Base-by-base conservation (phyloP, 164 flowering plant species). In the Chimonanthus praecox region DNA sequence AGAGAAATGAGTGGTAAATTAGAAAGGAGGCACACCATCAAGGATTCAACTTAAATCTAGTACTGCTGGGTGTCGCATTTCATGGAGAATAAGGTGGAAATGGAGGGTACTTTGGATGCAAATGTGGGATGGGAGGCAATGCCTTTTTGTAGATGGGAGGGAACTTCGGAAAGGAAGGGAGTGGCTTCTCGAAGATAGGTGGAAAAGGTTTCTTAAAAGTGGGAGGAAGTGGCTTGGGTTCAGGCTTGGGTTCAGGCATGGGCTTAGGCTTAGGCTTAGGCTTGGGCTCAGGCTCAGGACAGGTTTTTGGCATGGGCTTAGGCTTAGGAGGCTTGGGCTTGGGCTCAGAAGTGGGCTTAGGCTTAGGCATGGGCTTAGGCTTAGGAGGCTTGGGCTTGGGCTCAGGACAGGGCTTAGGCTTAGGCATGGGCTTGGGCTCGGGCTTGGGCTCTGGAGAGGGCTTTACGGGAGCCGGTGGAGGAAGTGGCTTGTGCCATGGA, bases 161-260 rank as follows among this genome's bases (percentile, higher is more conserved):
- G 8, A 44, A 0, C 67, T 64, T 64, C 3, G 67, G 67, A 3
- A 44, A 0, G 1, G 65, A 44, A 16, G 65, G 65, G 8, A 5
- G 20, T 20, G 65, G 65, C 65, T 62, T 62, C 20, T n/a, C 15
- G 2, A n/a, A 51, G 64, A 67, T 33, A 7, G 70, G 75, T 15
- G 75, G 75, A 47, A 65, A 47, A 0, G 75, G 75, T 0, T 65
- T 65, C 45, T 65, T 66, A 13, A 67, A 66, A n/a, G 43, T 43
- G 4, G 69, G 69, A 48, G 75, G 75, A 5, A 54, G 49, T 4
- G 21, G 74, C 49, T 71, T 58, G 33, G 20, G 65, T 16, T 44
- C 44, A 9, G 49, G 49, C 43, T 7, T 46, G 45, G 64, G 66
- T 8, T 48, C 9, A 9, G 66, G 66, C 7, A 6, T 60, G 1